Evolutionary conservation across 1,139 yeast genomes (phyloP), one percentile per base, ranked within the genome.

Genomic region (Kodamaea suecica): DNA sequence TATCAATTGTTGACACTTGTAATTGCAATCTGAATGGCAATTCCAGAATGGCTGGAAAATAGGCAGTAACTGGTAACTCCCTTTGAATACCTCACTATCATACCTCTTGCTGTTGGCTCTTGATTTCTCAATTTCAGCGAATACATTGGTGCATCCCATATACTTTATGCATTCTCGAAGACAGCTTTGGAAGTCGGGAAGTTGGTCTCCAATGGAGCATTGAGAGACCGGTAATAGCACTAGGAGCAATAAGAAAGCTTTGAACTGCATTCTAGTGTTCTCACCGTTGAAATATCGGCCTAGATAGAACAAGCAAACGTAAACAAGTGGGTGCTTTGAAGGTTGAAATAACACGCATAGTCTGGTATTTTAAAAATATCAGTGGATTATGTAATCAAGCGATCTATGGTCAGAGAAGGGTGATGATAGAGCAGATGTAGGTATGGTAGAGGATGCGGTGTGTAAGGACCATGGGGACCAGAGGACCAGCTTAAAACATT

Each of bases 1-100:
- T 23, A 68, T 47, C 9, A 57, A 41, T 40, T 66, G 74, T 41
- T 59, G 69, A 43, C 76, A 70, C 38, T 66, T 60, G 44, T 70
- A 70, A 38, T 57, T 54, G 46, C 76, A 70, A 39, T 69, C 66
- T 41, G 60, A 57, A 1, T 35, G 41, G 43, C 74, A 69, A 36
- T 59, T 57, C 76, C 76, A 70, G 12, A 45, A 37, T 3, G 40
- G 34, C 9, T 26, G 17, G 11, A 36, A 33, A 14, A 30, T 27
- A 3, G 33, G 39, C 36, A 25, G 41, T 17, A 35, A 37, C 20
- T 19, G 42, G 44, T 36, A 34, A 33, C 27, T 39, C 17, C 19
- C 26, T 8, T 9, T 25, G 33, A 37, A 34, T 15, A 17, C 17
- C 32, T 9, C 11, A 17, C 26, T 21, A 9, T 19, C 30, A 14